Percentiles rank a stretch among this genome's conserved stretches.
Evolutionary conservation across 2,329 filamentous ascomycete species (phyloP).

Genomic region (Thyridium curvatum): DNA sequence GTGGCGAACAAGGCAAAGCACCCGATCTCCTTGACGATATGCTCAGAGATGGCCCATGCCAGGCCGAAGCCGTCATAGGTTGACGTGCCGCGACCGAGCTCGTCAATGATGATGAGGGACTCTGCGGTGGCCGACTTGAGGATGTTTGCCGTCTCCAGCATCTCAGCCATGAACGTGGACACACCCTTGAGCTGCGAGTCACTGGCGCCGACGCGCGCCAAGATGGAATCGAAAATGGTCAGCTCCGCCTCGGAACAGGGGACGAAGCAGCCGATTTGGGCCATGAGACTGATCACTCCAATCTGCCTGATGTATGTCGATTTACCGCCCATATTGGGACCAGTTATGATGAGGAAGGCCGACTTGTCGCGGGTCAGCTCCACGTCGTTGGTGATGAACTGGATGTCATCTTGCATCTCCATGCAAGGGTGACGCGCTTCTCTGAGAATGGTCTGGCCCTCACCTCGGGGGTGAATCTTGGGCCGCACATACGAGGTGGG

Average conservation of each 20-base stretch:
- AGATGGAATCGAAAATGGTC: constrained; percentile 93
- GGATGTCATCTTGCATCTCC: constrained; percentile 97
- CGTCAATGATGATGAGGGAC: constrained; percentile 96
- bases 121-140: constrained; percentile 94
- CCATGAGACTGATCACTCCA: constrained; percentile 94
- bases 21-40: constrained; percentile 91
- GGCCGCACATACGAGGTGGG: constrained; percentile 88
- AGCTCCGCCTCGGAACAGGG: constrained; percentile 86
- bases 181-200: constrained; percentile 97
- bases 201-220: constrained; percentile 90
- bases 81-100: constrained; percentile 90
- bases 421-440: constrained; percentile 95
- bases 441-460: constrained; percentile 81
- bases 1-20: constrained; percentile 95
- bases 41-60: constrained; percentile 98
- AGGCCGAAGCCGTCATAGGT: constrained; percentile 98
- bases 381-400: constrained; percentile 98
- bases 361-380: constrained; percentile 70
- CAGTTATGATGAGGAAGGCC: constrained; percentile 93
- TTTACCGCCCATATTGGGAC: constrained; percentile 98
- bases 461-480: constrained; percentile 81
- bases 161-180: constrained; percentile 98
- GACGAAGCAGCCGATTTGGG: constrained; percentile 93
- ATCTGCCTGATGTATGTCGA: constrained; percentile 98
- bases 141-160: constrained; percentile 98